These are phyloP conservation scores for Colletotrichum sp. DNA, from an alignment of 2,329 filamentous ascomycete genomes.

Conservation along the genomic window DNA sequence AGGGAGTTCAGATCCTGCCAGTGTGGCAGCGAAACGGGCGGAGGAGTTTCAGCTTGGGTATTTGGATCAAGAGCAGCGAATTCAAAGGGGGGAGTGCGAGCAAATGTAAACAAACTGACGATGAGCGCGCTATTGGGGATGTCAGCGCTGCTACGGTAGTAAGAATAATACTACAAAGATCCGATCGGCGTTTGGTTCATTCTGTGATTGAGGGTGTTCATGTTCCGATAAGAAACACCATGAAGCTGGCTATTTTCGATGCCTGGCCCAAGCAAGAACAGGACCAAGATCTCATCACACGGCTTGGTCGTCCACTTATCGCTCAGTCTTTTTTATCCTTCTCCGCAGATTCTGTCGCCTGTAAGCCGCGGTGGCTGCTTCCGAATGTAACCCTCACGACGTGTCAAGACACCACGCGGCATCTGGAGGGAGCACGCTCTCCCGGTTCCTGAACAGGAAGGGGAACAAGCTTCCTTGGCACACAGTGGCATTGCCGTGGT, in stretches of 20 bases:
- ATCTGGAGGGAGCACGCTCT: background rate
- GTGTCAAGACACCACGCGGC: background rate
- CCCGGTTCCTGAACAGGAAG: background rate
- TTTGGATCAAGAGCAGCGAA: background rate
- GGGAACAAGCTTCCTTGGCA: constrained; percentile 16
- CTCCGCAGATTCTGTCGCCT: background rate
- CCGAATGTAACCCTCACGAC: constrained; percentile 8
- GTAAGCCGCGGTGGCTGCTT: background rate
- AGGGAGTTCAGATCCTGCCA: constrained; percentile 13
- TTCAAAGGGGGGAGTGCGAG: background rate
- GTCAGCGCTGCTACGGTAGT: background rate
- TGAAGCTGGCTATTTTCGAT: background rate
- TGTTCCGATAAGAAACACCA: background rate
- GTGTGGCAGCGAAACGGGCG: constrained; percentile 3
- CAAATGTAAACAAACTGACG: background rate
- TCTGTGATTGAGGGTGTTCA: background rate
- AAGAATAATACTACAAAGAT: constrained; percentile 8
- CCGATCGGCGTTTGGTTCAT: background rate
- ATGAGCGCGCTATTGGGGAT: background rate
- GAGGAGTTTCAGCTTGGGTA: background rate
- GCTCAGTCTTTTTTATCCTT: background rate
- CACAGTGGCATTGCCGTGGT: background rate
- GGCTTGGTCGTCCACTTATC: background rate
- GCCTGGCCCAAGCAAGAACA: background rate
- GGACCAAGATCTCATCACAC: background rate